Conservation (phyloP, 306 rosid species). For the Pyrus betulifolia region DNA sequence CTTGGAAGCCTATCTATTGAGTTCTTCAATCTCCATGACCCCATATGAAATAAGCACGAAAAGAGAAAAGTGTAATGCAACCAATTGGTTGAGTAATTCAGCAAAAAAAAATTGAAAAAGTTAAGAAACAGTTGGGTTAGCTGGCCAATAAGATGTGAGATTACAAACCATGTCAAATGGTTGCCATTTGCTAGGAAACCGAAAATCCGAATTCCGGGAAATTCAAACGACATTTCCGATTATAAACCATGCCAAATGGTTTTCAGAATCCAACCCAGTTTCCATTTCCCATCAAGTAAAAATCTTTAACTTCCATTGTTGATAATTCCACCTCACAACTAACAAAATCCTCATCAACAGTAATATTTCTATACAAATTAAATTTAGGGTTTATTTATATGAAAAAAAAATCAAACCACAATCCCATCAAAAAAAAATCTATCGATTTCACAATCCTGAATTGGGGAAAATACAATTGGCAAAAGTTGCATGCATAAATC, state of each 20-base stretch:
- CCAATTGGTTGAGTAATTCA: not conserved
- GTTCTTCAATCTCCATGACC: not conserved
- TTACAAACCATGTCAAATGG: not conserved
- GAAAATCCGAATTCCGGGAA: not conserved
- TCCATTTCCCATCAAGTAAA: not conserved
- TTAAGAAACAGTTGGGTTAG: not conserved
- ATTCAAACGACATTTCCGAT: not conserved
- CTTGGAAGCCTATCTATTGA: not conserved
- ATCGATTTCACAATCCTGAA: not conserved
- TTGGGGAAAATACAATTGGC: not conserved
- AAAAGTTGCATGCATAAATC: not conserved
- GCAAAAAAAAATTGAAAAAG: not conserved
- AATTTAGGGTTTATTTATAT: not conserved
- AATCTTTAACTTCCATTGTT: constrained; percentile 2
- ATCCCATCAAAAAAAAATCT: not conserved
- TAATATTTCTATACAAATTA: not conserved
- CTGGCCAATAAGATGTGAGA: not conserved
- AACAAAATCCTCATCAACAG: not conserved
- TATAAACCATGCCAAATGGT: not conserved
- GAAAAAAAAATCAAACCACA: no score
- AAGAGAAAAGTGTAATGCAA: not conserved
- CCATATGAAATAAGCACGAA: not conserved
- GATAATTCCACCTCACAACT: not conserved
- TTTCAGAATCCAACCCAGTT: not conserved
- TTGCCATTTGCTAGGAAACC: not conserved